These are phyloP conservation scores for Garcia nutans DNA, from an alignment of 345 rosid genomes.

Conservation along the genomic window DNA sequence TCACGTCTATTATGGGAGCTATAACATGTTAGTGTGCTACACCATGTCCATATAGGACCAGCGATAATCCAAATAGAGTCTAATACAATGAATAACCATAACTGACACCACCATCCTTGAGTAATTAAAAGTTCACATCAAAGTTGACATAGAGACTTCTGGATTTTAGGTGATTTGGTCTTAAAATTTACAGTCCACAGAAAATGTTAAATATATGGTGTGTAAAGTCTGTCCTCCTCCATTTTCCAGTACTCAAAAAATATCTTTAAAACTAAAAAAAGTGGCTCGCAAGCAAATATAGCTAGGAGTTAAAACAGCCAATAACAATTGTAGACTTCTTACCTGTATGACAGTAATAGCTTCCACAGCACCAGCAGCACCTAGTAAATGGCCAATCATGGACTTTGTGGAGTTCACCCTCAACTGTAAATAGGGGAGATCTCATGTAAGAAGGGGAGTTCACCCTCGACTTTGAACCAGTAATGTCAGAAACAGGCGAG, in stretches of 20 bases:
- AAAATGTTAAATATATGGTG: background rate
- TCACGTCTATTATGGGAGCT: too few relatives aligned
- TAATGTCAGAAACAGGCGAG: background rate
- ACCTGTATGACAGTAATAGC: conserved; percentile 89
- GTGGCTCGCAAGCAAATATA: background rate
- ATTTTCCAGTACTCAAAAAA: background rate
- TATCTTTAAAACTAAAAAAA: background rate
- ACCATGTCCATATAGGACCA: too few relatives aligned
- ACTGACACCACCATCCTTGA: too few relatives aligned
- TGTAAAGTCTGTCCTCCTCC: background rate
- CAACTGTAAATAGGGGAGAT: conserved; percentile 43
- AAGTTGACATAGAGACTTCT: too few relatives aligned
- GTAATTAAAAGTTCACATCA: too few relatives aligned
- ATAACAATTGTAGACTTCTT: conserved; percentile 4
- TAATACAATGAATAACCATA: too few relatives aligned
- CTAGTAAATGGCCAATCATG: conserved; percentile 90
- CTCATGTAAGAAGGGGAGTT: background rate
- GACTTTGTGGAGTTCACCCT: conserved; percentile 89
- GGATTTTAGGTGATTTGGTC: too few relatives aligned
- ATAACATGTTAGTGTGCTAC: too few relatives aligned
- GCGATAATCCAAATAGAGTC: too few relatives aligned
- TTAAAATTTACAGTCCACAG: background rate
- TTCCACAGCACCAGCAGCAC: conserved; percentile 96
- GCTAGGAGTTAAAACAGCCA: background rate
- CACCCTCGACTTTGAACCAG: conserved; percentile 13